A percentile compares a stretch with the other conserved stretches of the same genome.
phyloP scores from a whole-genome alignment of 768 basidiomycete species.

The Paxillus rubicundulus region DNA sequence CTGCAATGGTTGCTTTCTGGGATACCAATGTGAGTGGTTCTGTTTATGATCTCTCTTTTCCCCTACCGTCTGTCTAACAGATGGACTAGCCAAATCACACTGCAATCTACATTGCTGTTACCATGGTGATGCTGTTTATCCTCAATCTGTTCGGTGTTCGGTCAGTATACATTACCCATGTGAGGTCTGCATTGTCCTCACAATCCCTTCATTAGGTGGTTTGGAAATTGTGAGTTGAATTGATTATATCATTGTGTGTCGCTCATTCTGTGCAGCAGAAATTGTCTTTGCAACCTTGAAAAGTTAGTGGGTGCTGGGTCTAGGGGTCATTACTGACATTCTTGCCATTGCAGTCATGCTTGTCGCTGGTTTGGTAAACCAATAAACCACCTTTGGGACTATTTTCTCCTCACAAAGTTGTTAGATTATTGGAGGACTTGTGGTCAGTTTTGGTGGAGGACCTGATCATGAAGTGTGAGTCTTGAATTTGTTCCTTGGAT shows the following conservation, averaged over 20 bases:
- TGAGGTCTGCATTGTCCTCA: constrained; percentile 35
- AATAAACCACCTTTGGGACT: background rate
- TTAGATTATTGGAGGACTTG: constrained; percentile 41
- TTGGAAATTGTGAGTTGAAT: constrained; percentile 18
- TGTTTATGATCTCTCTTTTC: background rate
- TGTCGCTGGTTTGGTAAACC: constrained; percentile 33
- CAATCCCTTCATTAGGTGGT: constrained; percentile 26
- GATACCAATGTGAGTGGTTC: constrained; percentile 26
- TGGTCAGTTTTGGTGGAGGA: constrained; percentile 57
- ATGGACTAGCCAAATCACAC: constrained; percentile 32
- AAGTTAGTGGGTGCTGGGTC: constrained; percentile 10
- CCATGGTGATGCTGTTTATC: constrained; percentile 37
- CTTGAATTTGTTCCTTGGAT: constrained; percentile 32
- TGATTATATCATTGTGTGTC: background rate
- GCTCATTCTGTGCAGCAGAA: constrained; percentile 18
- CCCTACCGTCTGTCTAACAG: constrained; percentile 9
- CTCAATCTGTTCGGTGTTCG: constrained; percentile 48
- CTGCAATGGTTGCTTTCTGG: constrained; percentile 55
- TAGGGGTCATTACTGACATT: background rate
- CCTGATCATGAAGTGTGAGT: constrained; percentile 43
- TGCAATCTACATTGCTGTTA: constrained; percentile 38
- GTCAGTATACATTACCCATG: constrained; percentile 36
- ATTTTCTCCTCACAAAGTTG: background rate
- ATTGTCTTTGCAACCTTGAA: constrained; percentile 21
- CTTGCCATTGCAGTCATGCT: constrained; percentile 30